phyloP scores from a whole-genome alignment of 306 rosid genomes.

The Carpinus fangiana region DNA sequence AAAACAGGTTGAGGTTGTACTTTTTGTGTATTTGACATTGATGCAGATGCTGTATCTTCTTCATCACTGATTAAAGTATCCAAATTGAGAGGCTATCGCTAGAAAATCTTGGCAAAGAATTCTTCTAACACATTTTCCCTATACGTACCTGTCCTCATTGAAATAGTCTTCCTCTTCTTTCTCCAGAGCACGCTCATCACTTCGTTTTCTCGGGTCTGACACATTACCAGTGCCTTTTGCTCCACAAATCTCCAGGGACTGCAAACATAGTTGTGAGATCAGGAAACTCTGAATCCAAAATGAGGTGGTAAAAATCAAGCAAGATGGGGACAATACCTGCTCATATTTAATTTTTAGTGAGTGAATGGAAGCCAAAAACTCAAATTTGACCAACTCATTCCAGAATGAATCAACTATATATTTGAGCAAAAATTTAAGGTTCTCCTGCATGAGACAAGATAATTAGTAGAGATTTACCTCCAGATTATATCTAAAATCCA shows the following conservation, averaged over 20 bases:
- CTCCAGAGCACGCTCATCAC: conserved; percentile 88
- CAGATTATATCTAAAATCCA: conserved; percentile 22
- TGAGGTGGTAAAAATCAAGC: not conserved
- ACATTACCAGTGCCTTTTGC: conserved; percentile 47
- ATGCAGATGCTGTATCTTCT: conserved; percentile 81
- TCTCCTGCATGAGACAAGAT: conserved; percentile 59
- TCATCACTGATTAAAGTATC: conserved; percentile 65
- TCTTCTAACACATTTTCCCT: not conserved
- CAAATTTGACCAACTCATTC: conserved; percentile 75
- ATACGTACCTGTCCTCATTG: conserved; percentile 77
- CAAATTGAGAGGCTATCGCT: conserved; percentile 22
- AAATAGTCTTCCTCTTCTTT: conserved; percentile 94
- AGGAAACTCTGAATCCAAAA: conserved; percentile 18
- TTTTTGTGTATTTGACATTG: conserved; percentile 50
- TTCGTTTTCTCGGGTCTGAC: conserved; percentile 67
- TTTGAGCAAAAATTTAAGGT: conserved; percentile 60
- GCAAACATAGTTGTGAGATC: conserved; percentile 37
- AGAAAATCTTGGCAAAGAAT: conserved; percentile 12
- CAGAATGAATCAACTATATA: conserved; percentile 82
- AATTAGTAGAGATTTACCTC: conserved; percentile 12
- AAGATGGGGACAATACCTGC: conserved; percentile 58
- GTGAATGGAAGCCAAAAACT: conserved; percentile 59
- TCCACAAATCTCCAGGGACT: conserved; percentile 79
- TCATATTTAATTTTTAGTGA: conserved; percentile 83
- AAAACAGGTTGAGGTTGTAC: conserved; percentile 54